phyloP scores from a whole-genome alignment of 331 rosid species.

The Saraca asoca region DNA sequence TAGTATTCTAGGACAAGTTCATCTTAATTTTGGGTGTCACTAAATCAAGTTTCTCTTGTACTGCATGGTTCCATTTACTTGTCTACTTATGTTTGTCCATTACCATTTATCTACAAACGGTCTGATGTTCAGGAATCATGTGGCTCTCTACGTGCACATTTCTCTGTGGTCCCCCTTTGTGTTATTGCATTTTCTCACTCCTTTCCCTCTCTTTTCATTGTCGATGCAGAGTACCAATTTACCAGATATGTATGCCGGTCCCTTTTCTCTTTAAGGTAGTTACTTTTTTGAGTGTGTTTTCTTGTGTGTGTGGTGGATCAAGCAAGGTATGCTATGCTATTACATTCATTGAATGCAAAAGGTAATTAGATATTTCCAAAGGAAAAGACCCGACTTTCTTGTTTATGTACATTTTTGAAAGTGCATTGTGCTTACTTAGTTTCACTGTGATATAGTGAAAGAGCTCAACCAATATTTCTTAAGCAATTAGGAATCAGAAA shows the following conservation, averaged over 20 bases:
- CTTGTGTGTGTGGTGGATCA: constrained; percentile 14
- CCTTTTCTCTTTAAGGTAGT: not conserved
- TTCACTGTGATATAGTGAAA: not conserved
- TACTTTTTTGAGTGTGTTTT: constrained; percentile 1
- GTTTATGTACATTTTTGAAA: not conserved
- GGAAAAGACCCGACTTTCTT: not conserved
- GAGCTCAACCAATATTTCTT: not conserved
- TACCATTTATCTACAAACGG: not conserved
- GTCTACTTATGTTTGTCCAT: not conserved
- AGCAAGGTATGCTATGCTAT: not conserved
- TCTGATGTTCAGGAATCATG: constrained; percentile 11
- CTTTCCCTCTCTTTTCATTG: not conserved
- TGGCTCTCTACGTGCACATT: not conserved
- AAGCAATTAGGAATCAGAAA: no score
- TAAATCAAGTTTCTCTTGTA: not conserved
- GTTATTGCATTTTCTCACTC: not conserved
- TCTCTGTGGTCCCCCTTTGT: constrained; percentile 2
- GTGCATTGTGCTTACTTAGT: not conserved
- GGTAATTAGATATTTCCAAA: not conserved
- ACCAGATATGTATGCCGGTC: not conserved
- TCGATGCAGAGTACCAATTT: not conserved
- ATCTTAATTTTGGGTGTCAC: not conserved
- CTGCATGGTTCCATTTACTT: constrained; percentile 2
- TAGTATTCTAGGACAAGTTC: not conserved
- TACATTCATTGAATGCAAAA: constrained; percentile 9